Evolutionary conservation across 2,329 filamentous ascomycete species (phyloP), one percentile per base, ranked within the genome.

Genomic region (Aquanectria penicillioides): DNA sequence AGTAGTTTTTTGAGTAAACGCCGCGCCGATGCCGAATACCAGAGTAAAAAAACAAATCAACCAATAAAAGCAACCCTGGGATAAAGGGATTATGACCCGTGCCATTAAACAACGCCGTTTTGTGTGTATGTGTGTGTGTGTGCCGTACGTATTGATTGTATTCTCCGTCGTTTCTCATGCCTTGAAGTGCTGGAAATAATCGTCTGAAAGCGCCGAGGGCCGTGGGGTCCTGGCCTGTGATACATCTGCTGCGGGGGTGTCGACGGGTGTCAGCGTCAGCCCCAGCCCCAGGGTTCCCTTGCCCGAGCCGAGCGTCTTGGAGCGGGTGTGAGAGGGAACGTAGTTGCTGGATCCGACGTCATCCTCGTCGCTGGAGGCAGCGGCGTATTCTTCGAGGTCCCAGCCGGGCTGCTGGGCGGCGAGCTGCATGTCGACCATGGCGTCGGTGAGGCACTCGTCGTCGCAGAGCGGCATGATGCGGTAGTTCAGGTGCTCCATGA

Each of bases 401-500:
- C 67, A 70, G 31, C 68, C 65, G 26, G 65, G 61, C 34, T 77
- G 71, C 15, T 69, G 70, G 7, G 65, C 85, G 6, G 86, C 87
- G 41, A 87, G 81, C 70, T 85, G 82, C 85, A 90, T 90, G 68
- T 89, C 86, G 53, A 83, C 81, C 71, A 87, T 78, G 10, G 86
- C 86, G 61, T 87, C 83, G 31, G 80, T 77, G 61, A 90, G 81
- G 60, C 85, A 80, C 29, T 80, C 79, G 2, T 82, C 79, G 44
- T 86, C 78, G 72, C 81, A 86, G 9, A 90, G 77, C 6, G 86
- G 85, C 73, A 89, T 74, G 69, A 90, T 84, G 53, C 86, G 81
- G 73, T 88, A 90, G 62, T 81, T 80, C 41, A 90, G 78, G 71
- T 82, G 86, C 76, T 88, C 85, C 80, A 89, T 84, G 65, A 90